Evolutionary conservation across 2,329 filamentous ascomycete species (phyloP), one percentile per base, ranked within the genome.

Genomic region (Nothopassalora personata): DNA sequence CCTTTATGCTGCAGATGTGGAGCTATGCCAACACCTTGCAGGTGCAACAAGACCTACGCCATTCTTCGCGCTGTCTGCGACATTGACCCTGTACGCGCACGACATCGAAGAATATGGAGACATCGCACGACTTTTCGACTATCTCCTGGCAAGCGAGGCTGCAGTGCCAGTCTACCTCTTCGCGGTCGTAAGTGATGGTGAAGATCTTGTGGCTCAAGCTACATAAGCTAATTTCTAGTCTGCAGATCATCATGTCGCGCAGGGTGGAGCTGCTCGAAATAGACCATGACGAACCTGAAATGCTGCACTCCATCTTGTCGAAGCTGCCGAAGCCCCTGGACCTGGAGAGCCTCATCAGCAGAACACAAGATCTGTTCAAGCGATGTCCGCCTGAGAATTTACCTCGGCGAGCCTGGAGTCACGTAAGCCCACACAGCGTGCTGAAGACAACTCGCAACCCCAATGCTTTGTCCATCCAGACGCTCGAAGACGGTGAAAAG

Each of bases 21-120:
- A 80, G 47, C 80, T 99, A 27, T 88, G 84, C 72, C 77, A 75
- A 7, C 93, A 96, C 75, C 60, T 74, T n/a, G 66, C 63, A 15
- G 57, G 59, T 31, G 63, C 63, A 28, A 65, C 65, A 23, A 51
- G 66, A 27, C 66, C 71, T 4, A 86, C 92, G 70, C 93, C 94
- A 1, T 97, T 92, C 74, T 99, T 96, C 73, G 94, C 94, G 4
- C 81, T 99, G 5, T 86, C 90, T n/a, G 91, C 91, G 51, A 96
- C 91, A 0, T 81, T 99, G 47, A 99, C 95, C 34, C 86, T 99
- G 79, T 99, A 97, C 74, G 91, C 94, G 18, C 94, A 99, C 75
- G 93, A 97, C 72, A 91, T 99, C 61, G 87, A 94, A 74, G 86
- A 88, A 46, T 97, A 96, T 72, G 84, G 84, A 63, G 89, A 93